Percentiles rank a stretch among this genome's conserved stretches.
Conservation (phyloP, 1,139 yeast genomes). For the Protomyces macrosporus region DNA sequence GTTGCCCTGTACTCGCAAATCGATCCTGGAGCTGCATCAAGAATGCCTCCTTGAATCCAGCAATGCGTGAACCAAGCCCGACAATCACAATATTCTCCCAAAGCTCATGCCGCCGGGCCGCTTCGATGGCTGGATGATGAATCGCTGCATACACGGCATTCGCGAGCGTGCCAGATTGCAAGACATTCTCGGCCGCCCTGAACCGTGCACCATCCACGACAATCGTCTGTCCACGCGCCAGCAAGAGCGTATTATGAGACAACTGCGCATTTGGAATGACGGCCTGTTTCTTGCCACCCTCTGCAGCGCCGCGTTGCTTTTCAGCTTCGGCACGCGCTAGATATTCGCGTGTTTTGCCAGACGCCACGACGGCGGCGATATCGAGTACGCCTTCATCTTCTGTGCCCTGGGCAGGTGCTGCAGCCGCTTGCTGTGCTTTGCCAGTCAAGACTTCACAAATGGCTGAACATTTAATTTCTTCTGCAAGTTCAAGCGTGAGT, state of each 20-base stretch:
- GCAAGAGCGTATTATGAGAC: constrained; percentile 38
- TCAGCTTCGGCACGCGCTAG: constrained; percentile 54
- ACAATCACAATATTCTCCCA: constrained; percentile 77
- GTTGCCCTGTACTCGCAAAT: constrained; percentile 2
- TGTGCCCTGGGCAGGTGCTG: constrained; percentile 36
- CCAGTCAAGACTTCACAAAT: constrained; percentile 67
- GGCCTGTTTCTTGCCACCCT: constrained; percentile 37
- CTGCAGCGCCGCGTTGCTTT: constrained; percentile 33
- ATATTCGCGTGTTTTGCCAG: constrained; percentile 63
- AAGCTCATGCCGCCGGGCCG: constrained; percentile 63
- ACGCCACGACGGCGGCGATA: constrained; percentile 83
- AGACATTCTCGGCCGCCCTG: constrained; percentile 59
- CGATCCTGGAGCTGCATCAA: constrained; percentile 50
- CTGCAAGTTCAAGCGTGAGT: constrained; percentile 41
- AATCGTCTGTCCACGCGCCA: constrained; percentile 49
- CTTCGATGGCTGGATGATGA: constrained; percentile 18
- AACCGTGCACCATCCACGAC: constrained; percentile 82
- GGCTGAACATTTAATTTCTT: constrained; percentile 64
- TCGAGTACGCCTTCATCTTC: constrained; percentile 73
- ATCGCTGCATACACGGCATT: constrained; percentile 26
- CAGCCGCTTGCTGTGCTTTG: constrained; percentile 35
- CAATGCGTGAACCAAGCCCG: constrained; percentile 70
- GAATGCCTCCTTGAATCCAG: constrained; percentile 71
- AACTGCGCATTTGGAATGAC: constrained; percentile 41
- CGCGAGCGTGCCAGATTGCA: constrained; percentile 45